Percentiles rank a stretch among this genome's conserved stretches.
Evolutionary conservation across 1,284 basidiomycete species (phyloP).

Genomic region (Trichosporon sp.): DNA sequence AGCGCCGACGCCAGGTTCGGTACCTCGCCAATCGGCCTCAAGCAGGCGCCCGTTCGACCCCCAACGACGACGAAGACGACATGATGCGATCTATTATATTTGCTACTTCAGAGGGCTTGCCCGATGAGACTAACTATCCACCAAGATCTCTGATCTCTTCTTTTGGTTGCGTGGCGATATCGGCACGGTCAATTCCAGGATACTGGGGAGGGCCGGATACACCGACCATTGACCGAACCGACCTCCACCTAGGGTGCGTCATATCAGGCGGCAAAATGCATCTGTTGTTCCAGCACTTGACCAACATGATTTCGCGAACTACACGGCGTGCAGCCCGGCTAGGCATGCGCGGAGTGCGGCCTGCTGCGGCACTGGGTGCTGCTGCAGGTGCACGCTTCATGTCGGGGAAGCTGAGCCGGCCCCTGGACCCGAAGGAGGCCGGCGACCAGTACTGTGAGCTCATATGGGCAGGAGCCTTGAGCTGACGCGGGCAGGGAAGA

Average conservation of each 20-base stretch:
- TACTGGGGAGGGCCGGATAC: constrained; percentile 1
- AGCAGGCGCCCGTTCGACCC: background rate
- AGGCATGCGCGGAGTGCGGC: no score
- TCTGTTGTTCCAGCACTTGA: background rate
- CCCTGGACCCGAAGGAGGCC: background rate
- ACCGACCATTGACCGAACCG: background rate
- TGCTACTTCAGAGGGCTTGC: constrained; percentile 15
- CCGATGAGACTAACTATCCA: constrained; percentile 15
- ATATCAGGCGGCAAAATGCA: background rate
- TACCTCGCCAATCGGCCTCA: background rate
- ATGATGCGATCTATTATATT: constrained; percentile 15
- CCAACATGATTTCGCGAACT: background rate
- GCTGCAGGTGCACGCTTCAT: background rate
- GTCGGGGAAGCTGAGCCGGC: background rate
- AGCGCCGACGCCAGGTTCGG: background rate
- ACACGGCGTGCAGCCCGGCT: background rate
- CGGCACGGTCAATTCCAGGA: background rate
- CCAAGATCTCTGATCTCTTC: constrained; percentile 19
- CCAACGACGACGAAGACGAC: background rate
- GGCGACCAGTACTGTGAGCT: background rate
- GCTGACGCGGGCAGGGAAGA: background rate
- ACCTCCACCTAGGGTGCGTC: background rate
- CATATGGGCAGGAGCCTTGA: background rate
- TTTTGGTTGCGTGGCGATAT: background rate
- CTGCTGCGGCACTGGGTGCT: background rate